Conservation (phyloP, 306 rosid genomes). For the Rosa rugosa region DNA sequence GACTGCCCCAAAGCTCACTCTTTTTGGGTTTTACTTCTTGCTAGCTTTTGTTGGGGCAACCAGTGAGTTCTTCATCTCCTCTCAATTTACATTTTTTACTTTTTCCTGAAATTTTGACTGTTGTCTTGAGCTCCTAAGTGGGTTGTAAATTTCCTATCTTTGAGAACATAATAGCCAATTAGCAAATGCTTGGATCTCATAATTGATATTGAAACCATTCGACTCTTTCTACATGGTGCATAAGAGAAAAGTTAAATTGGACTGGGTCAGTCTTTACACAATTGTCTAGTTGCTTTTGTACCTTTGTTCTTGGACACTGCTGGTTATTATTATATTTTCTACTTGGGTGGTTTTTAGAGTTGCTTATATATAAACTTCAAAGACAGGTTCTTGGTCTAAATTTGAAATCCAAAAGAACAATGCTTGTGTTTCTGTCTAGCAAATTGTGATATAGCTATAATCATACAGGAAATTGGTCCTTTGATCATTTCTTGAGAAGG, state of each 20-base stretch:
- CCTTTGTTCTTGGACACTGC: constrained; percentile 4
- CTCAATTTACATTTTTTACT: neutral
- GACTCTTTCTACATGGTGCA: neutral
- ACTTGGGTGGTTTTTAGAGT: neutral
- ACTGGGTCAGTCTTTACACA: neutral
- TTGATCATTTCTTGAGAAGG: neutral
- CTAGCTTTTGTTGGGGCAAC: constrained; percentile 92
- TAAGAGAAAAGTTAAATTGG: neutral
- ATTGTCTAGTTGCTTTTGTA: constrained; percentile 6
- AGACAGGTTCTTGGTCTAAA: neutral
- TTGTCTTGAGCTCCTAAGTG: neutral
- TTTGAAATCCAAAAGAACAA: neutral
- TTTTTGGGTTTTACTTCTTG: constrained; percentile 89
- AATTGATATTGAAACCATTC: neutral
- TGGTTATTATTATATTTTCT: neutral
- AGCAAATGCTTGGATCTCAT: neutral
- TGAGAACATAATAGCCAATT: neutral
- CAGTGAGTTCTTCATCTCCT: constrained; percentile 50
- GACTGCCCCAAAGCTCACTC: constrained; percentile 85
- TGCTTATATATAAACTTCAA: neutral
- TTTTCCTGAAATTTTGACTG: neutral
- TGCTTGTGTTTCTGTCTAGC: neutral
- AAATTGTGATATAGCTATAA: neutral
- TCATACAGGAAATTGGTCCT: neutral
- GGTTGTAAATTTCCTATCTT: neutral